These are phyloP conservation scores for Phytophthora agathidicida DNA, from an alignment of 352 stramenopile genomes.

Conservation along the genomic window DNA sequence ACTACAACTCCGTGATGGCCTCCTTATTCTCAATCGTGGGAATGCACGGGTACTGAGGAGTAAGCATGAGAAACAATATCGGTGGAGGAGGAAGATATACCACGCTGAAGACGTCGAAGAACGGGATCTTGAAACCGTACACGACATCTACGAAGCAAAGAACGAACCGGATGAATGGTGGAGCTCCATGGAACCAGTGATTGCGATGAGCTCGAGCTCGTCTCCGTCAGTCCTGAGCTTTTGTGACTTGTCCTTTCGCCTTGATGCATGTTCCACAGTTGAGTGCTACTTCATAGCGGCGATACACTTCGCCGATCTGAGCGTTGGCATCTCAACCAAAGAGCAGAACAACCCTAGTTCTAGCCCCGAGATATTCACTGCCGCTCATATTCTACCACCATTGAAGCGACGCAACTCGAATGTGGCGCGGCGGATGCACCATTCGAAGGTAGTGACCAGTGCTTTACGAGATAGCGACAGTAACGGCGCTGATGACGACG, in stretches of 20 bases:
- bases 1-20: constrained; percentile 26
- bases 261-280: constrained; percentile 47
- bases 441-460: constrained; percentile 45
- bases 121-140: not conserved
- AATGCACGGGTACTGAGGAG: constrained; percentile 30
- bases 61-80: constrained; percentile 11
- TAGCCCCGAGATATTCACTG: not conserved
- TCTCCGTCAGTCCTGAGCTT: constrained; percentile 25
- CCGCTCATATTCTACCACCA: constrained; percentile 1
- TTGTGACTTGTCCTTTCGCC: constrained; percentile 14
- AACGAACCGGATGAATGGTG: constrained; percentile 36
- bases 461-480: constrained; percentile 14
- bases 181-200: constrained; percentile 38
- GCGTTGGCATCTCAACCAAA: not conserved
- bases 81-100: not conserved
- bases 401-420: constrained; percentile 31
- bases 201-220: constrained; percentile 20
- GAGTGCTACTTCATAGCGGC: constrained; percentile 68
- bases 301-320: constrained; percentile 32
- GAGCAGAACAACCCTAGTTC: not conserved
- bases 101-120: constrained; percentile 9
- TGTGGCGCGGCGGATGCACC: constrained; percentile 27
- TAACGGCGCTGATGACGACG: constrained; percentile 20
- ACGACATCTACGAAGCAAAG: constrained; percentile 8
- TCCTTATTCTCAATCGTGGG: constrained; percentile 40